Evolutionary conservation across 805 yeast species (phyloP).

Genomic region (Starmerella davenportii): DNA sequence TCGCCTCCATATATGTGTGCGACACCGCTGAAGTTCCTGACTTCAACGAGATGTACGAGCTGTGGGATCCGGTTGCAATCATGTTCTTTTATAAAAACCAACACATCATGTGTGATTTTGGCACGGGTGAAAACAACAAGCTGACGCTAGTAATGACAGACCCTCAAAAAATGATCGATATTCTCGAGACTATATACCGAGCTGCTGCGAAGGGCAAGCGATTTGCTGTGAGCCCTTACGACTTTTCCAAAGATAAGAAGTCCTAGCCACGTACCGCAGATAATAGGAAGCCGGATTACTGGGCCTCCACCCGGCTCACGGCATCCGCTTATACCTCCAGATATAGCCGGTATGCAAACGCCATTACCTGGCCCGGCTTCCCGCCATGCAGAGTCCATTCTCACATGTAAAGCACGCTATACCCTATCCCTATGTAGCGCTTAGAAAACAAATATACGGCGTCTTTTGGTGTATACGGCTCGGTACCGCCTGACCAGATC

Average conservation of each 20-base stretch:
- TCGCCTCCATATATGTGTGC: slow-evolving; percentile 75
- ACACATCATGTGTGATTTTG: slow-evolving; percentile 97
- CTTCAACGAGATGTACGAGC: slow-evolving; percentile 75
- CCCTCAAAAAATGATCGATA: slow-evolving; percentile 79
- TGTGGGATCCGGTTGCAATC: slow-evolving; percentile 74
- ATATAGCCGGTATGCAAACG: neutral
- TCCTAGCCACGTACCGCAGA: slow-evolving; percentile 1
- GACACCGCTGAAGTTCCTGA: slow-evolving; percentile 82
- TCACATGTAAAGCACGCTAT: no score
- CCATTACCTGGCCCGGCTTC: neutral
- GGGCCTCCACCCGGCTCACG: no score
- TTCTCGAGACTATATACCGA: slow-evolving; percentile 71
- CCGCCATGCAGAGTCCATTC: neutral
- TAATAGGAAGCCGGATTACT: no score
- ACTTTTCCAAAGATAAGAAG: slow-evolving; percentile 11
- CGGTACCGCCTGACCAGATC: no score
- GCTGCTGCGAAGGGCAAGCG: slow-evolving; percentile 92
- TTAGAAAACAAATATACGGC: no score
- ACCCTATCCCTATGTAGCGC: neutral
- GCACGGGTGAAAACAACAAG: slow-evolving; percentile 94
- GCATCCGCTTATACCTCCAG: neutral
- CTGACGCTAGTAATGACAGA: slow-evolving; percentile 62
- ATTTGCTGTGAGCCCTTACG: slow-evolving; percentile 63
- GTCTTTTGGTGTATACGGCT: no score
- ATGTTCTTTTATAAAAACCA: slow-evolving; percentile 86